These are phyloP conservation scores for Cystofilobasidium capitatum DNA, from an alignment of 768 basidiomycete species.

Conservation along the genomic window DNA sequence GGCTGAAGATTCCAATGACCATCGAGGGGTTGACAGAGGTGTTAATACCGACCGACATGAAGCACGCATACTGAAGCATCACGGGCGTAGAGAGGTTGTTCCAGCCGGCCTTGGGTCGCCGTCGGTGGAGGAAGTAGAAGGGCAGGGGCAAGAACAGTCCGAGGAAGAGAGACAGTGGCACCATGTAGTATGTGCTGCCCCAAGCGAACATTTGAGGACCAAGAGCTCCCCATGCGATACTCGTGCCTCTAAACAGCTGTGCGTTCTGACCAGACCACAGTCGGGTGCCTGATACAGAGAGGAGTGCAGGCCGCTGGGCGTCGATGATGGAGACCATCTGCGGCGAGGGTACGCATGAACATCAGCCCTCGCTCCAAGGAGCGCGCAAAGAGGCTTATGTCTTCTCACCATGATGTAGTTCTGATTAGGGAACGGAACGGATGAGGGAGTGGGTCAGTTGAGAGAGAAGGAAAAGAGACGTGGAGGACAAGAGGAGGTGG, in stretches of 20 bases:
- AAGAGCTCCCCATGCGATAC: constrained; percentile 43
- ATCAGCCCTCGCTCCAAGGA: neutral
- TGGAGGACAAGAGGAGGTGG: too few relatives aligned
- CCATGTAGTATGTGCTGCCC: constrained; percentile 31
- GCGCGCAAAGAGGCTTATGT: neutral
- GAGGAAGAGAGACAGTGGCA: constrained; percentile 31
- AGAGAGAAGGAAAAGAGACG: too few relatives aligned
- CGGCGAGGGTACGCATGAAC: neutral
- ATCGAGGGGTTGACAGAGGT: constrained; percentile 29
- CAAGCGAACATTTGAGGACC: constrained; percentile 39
- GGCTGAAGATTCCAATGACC: constrained; percentile 32
- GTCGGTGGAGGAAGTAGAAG: constrained; percentile 29
- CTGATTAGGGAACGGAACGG: too few relatives aligned
- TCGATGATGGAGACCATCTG: constrained; percentile 5
- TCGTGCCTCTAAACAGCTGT: constrained; percentile 36
- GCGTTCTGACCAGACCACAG: constrained; percentile 36
- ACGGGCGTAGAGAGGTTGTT: constrained; percentile 29
- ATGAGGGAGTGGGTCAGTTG: too few relatives aligned
- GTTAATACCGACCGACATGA: constrained; percentile 32
- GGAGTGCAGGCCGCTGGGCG: constrained; percentile 9
- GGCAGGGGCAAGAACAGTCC: constrained; percentile 32
- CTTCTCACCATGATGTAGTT: neutral
- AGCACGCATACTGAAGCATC: constrained; percentile 33
- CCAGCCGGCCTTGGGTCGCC: constrained; percentile 25
- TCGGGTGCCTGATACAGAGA: constrained; percentile 27